These are phyloP conservation scores for Quercus bicolor DNA, from an alignment of 306 rosid species.

Conservation along the genomic window DNA sequence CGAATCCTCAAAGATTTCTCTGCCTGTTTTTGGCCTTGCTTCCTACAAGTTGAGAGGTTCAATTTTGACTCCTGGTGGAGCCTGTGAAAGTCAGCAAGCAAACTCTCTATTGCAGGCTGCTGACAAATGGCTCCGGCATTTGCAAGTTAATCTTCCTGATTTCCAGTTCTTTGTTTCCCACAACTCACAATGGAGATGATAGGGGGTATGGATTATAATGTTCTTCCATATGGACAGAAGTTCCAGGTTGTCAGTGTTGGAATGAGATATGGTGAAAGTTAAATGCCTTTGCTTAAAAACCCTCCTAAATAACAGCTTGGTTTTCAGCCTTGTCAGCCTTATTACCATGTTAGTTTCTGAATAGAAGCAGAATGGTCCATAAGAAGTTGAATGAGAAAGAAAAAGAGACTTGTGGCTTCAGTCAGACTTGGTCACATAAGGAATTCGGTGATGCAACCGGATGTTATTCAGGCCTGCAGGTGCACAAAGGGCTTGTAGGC, in stretches of 20 bases:
- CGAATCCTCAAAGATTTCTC: slow-evolving; percentile 22
- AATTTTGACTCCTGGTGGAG: slow-evolving; percentile 35
- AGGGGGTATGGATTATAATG: neutral
- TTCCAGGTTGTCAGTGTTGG: neutral
- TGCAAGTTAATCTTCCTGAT: slow-evolving; percentile 51
- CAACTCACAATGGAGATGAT: slow-evolving; percentile 31
- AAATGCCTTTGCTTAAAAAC: slow-evolving; percentile 17
- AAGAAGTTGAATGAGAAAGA: neutral
- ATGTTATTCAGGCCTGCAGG: neutral
- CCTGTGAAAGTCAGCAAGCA: slow-evolving; percentile 36
- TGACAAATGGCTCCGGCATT: slow-evolving; percentile 39
- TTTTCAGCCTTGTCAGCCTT: slow-evolving; percentile 15
- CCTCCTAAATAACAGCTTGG: slow-evolving; percentile 13
- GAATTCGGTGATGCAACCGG: slow-evolving; percentile 3
- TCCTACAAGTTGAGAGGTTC: slow-evolving; percentile 59
- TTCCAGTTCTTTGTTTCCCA: slow-evolving; percentile 36
- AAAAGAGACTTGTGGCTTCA: neutral
- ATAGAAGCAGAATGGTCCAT: slow-evolving; percentile 12
- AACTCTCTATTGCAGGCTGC: slow-evolving; percentile 43
- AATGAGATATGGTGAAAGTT: slow-evolving; percentile 7
- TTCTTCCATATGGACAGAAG: slow-evolving; percentile 5
- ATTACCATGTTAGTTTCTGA: slow-evolving; percentile 12
- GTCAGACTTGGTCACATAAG: neutral
- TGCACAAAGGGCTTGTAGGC: slow-evolving; percentile 10
- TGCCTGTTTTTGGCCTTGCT: slow-evolving; percentile 57